Evolutionary conservation across 2,329 filamentous ascomycete genomes (phyloP), one percentile per base, ranked within the genome.

Genomic region (Trichoderma guizhouense): DNA sequence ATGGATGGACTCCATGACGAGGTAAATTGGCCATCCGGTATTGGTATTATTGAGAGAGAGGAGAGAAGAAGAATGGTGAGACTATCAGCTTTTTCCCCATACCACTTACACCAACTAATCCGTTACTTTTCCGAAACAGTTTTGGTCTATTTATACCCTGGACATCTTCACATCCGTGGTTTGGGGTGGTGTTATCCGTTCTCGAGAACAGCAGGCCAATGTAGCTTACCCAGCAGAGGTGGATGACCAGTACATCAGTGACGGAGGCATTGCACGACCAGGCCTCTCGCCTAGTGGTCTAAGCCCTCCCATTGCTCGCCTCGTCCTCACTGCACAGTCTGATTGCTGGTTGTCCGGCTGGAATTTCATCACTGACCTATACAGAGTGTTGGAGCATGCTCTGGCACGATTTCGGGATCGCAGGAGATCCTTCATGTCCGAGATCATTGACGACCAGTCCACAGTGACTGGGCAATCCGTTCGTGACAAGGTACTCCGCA

Each of bases 291-390:
- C 72, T 18, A 47, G 69, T 36, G 53, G 53, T 36, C 26, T 72
- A 8, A 64, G 64, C 43, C 60, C 70, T 32, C 30, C 67, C n/a
- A 71, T 65, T 6, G 47, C 57, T n/a, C 72, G 43, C 60, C 70
- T 36, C 26, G 66, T 67, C 15, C 32, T 71, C n/a, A 71, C 69
- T 28, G 68, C 72, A 7, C 57, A 62, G 34, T 69, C 73, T 18
- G 72, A 76, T 26, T 81, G 80, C 71, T 89, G 87, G 87, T 78
- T 89, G 8, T 81, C 82, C 55, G 87, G 87, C 21, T 89, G 86
- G 86, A 89, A 89, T 76, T 88, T 88, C 72, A 86, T 84, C 7
- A 88, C 86, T 0, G 86, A 89, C 74, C 78, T 89, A 0, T 89
- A 88, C 74, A 84, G 86, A 6, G 81, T 89, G 9, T 78, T 89